These are phyloP conservation scores for Pyrus hybrid DNA, from an alignment of 331 rosid species.

Conservation along the genomic window DNA sequence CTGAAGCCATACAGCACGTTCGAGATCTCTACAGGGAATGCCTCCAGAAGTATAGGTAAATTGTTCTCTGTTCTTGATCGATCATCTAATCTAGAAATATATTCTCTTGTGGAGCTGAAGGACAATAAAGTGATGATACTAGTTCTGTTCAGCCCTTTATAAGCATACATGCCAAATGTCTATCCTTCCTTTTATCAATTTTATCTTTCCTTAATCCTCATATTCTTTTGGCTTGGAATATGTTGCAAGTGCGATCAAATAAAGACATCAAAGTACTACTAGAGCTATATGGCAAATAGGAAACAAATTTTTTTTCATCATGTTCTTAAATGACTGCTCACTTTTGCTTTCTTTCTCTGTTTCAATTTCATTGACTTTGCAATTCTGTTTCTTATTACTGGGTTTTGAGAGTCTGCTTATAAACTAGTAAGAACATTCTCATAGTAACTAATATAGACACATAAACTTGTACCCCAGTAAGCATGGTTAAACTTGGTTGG, in stretches of 20 bases:
- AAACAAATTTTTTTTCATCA: not conserved
- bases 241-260: not conserved
- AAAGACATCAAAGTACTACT: not conserved
- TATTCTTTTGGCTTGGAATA: not conserved
- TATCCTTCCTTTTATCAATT: not conserved
- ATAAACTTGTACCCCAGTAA: not conserved
- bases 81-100: constrained; percentile 1
- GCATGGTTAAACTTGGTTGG: not conserved
- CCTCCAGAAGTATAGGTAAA: constrained; percentile 60
- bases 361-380: not conserved
- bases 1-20: constrained; percentile 76
- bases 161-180: not conserved
- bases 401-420: not conserved
- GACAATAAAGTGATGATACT: not conserved
- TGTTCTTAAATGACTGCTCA: not conserved
- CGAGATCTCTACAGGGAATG: constrained; percentile 67
- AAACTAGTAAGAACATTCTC: not conserved
- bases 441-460: not conserved
- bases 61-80: constrained; percentile 6
- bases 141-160: not conserved
- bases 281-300: not conserved
- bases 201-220: not conserved
- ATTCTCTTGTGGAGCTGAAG: not conserved
- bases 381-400: not conserved
- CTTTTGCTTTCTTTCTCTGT: not conserved